phyloP scores from a whole-genome alignment of 2,329 filamentous ascomycete species.

The Aspergillaceae sp. region DNA sequence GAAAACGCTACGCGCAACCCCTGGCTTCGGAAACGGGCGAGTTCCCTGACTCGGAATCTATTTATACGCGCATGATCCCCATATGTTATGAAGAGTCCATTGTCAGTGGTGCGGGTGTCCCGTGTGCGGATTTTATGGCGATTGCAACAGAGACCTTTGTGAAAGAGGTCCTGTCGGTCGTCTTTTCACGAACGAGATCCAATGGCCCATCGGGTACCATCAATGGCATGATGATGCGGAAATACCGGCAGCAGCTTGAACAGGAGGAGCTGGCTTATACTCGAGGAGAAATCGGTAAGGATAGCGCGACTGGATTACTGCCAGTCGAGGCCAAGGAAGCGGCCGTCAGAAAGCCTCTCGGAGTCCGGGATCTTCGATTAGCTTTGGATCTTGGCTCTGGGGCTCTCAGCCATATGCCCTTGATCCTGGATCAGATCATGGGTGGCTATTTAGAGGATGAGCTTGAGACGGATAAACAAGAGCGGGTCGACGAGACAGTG shows the following conservation, averaged over 20 bases:
- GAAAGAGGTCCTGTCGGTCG: slow-evolving; percentile 50
- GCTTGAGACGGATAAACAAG: slow-evolving; percentile 46
- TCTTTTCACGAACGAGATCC: slow-evolving; percentile 46
- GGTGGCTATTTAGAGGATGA: slow-evolving; percentile 68
- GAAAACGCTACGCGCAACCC: slow-evolving; percentile 55
- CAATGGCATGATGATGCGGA: slow-evolving; percentile 68
- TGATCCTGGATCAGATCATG: slow-evolving; percentile 62
- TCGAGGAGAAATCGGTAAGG: slow-evolving; percentile 64
- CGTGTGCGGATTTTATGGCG: slow-evolving; percentile 52
- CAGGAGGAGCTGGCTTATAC: slow-evolving; percentile 65
- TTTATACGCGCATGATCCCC: slow-evolving; percentile 53
- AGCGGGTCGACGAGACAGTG: slow-evolving; percentile 19
- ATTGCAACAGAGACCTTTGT: slow-evolving; percentile 55
- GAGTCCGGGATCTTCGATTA: slow-evolving; percentile 69
- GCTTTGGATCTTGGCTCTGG: slow-evolving; percentile 67
- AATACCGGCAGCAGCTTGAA: slow-evolving; percentile 65
- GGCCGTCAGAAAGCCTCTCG: slow-evolving; percentile 60
- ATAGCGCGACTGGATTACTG: slow-evolving; percentile 63
- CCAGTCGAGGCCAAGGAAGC: slow-evolving; percentile 74
- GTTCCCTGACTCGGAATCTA: slow-evolving; percentile 51
- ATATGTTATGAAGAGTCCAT: slow-evolving; percentile 59
- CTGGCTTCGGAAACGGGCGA: slow-evolving; percentile 55
- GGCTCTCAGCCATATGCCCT: slow-evolving; percentile 67
- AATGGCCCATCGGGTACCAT: slow-evolving; percentile 57
- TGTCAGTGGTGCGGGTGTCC: slow-evolving; percentile 43